Evolutionary conservation across 768 basidiomycete species (phyloP), one percentile per base, ranked within the genome.

Genomic region (Trichaptum fuscoviolaceum): DNA sequence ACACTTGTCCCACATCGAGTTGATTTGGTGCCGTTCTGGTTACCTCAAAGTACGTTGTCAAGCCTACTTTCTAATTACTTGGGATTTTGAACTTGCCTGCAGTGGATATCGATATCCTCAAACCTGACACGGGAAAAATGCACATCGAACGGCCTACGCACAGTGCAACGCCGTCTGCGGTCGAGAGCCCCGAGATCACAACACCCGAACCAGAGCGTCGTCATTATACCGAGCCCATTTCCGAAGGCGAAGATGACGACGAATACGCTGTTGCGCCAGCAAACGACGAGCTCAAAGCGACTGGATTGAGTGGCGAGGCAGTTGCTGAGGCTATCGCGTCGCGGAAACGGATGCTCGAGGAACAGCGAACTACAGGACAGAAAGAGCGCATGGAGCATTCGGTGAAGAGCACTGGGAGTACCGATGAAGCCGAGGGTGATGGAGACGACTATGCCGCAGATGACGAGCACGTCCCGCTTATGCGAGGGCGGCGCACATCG

Each of bases 21-120:
- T 59, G 92, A 98, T 73, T 84, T 99, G 25, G 92, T 99, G 36
- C 97, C 97, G 7, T 99, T 98, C 83, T 99, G 97, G 97, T 85
- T 96, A 7, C 96, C 96, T 6, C 96, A 99, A 75, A 97, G 92
- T 93, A 75, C 2, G 18, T 23, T 61, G 17, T n/a, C 23, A 27
- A 20, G 20, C 6, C 58, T 42, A 65, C 57, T 42, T 34, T 61
- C 62, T 25, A 25, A 61, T 12, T 24, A 57, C 52, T 15, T 63
- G 62, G 58, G 35, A 59, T 64, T 62, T 68, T 36, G 62, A 25
- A 67, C 34, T 27, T 34, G 18, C 63, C 35, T 58, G 17, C 66
- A 93, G 92, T 98, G 96, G 96, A 97, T 67, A 91, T 85, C 63
- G 93, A 98, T 73, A 99, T 99, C 72, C 84, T 95, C 62, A 98